Percentiles rank a stretch among this genome's conserved stretches.
These are phyloP conservation scores for Neofusicoccum parvum DNA, from an alignment of 2,329 filamentous ascomycete species.

Conservation along the genomic window DNA sequence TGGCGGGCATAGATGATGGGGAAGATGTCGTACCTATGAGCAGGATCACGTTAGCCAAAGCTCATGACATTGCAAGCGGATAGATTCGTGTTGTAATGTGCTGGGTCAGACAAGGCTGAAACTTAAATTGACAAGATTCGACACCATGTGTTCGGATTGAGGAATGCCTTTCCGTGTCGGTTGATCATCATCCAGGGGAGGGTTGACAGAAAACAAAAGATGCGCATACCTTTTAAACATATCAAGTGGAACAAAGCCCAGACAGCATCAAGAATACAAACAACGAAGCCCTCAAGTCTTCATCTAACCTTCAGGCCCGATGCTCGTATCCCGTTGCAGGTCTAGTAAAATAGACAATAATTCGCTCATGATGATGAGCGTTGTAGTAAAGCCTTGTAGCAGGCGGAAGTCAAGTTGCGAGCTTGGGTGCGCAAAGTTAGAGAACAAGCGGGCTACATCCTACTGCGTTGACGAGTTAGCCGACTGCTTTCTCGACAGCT, in stretches of 20 bases:
- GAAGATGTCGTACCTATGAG: slow-evolving; percentile 19
- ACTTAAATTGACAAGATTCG: slow-evolving; percentile 63
- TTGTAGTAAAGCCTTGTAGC: no score
- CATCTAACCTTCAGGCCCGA: background rate
- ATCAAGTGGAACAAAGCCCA: no score
- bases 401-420: no score
- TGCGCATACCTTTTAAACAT: slow-evolving; percentile 48
- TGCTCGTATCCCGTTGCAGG: no score
- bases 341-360: no score
- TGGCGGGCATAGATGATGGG: background rate
- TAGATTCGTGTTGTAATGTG: slow-evolving; percentile 17
- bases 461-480: background rate
- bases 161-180: slow-evolving; percentile 70
- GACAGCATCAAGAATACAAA: background rate
- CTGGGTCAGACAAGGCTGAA: slow-evolving; percentile 69
- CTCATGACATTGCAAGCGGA: background rate
- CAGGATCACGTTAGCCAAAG: slow-evolving; percentile 1
- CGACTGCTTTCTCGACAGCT: background rate
- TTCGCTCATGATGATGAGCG: background rate
- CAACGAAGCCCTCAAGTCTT: background rate
- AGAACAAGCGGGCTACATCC: background rate
- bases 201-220: slow-evolving; percentile 16
- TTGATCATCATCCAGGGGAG: slow-evolving; percentile 59
- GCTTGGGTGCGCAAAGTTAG: no score
- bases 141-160: slow-evolving; percentile 66